Base-by-base conservation (phyloP, 2,329 filamentous ascomycete genomes). In the Rhynchosporium agropyri region DNA sequence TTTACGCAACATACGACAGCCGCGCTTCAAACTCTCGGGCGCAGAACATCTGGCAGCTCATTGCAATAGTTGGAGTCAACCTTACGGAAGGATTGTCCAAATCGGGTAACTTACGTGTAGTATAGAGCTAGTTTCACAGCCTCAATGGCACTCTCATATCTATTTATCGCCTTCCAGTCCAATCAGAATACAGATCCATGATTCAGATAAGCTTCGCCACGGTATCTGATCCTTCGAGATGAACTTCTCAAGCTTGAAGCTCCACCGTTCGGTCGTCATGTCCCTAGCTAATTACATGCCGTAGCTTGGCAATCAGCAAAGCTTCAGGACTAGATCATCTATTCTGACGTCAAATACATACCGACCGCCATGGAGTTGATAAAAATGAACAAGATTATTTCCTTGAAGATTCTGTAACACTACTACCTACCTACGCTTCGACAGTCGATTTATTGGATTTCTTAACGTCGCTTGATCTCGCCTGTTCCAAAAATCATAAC, bases 261-360 rank as follows among this genome's bases (percentile, higher is more conserved):
- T 26, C 15, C 9, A 26, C 13, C 31, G 51, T 42, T 29, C 51
- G n/a, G 15, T 54, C 20, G n/a, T 15, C 3, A 20, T 38, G 50
- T 54, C 4, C 33, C 51, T 54, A 36, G 51, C 36, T 54, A 20
- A 42, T 40, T 54, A 36, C 7, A 54, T 54, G 51, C 40, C 8
- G 38, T 33, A 42, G 36, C 51, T 54, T 54, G 51, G 51, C 51
- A 53, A 26, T 12, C 7, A 54, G 51, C 51, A 54, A 54, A 40
- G 51, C 51, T 33, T 54, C 51, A 54, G 51, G 51, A 33, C 20
- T 20, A 20, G 20, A 20, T 33, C 28, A 53, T 40, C 50, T 20
- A 26, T 31, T 38, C 31, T 7, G 38, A 42, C 51, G 36, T 42
- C 33, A 42, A 36, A 42, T 54, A 40, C n/a, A 54, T 8, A 13